Evolutionary conservation across 179 eudicot species (phyloP).

Genomic region (Corrigiola litoralis): DNA sequence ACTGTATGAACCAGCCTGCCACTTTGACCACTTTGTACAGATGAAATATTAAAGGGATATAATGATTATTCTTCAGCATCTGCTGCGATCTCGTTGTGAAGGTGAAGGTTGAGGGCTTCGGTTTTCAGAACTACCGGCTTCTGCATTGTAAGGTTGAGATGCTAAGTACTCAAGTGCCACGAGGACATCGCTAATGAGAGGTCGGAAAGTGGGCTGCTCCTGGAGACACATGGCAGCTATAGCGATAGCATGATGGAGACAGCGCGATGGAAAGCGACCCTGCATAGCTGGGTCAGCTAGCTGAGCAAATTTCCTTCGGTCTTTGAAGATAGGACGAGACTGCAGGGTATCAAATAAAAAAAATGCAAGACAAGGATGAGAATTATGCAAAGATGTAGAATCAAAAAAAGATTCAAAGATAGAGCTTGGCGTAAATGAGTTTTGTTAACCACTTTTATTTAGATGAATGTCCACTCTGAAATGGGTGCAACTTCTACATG

Average conservation of each 20-base stretch:
- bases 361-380: not conserved
- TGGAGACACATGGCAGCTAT: slow-evolving; percentile 61
- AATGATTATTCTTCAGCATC: slow-evolving; percentile 29
- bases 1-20: slow-evolving; percentile 20
- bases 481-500: not conserved
- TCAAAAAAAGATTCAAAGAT: not conserved
- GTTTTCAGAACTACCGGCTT: slow-evolving; percentile 20
- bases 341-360: slow-evolving; percentile 16
- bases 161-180: slow-evolving; percentile 55
- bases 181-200: slow-evolving; percentile 52
- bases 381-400: not conserved
- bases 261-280: slow-evolving; percentile 37
- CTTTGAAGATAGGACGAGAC: slow-evolving; percentile 50
- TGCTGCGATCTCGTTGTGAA: slow-evolving; percentile 23
- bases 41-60: too few species aligned
- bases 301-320: slow-evolving; percentile 33
- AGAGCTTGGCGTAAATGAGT: not conserved
- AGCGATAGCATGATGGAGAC: slow-evolving; percentile 46
- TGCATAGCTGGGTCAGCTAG: slow-evolving; percentile 51
- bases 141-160: slow-evolving; percentile 34
- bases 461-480: too few species aligned
- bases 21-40: slow-evolving; percentile 23
- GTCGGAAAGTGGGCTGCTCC: slow-evolving; percentile 51
- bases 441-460: too few species aligned
- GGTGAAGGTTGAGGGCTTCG: slow-evolving; percentile 24